Conservation (phyloP, 169 alveolate genomes). For the Plasmodium cynomolgi region DNA sequence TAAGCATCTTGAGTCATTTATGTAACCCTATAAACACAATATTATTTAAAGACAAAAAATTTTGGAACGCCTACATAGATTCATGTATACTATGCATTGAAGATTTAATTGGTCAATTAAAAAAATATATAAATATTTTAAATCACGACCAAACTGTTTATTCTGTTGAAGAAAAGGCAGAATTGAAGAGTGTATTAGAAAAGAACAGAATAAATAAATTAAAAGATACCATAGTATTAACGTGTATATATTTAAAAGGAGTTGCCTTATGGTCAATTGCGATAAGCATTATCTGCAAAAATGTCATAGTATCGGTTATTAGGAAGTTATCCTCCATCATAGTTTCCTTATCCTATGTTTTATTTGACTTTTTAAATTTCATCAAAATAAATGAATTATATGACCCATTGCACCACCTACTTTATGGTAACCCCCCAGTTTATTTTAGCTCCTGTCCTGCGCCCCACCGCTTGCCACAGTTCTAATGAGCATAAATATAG, state of each 20-base stretch:
- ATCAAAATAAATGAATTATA: slow-evolving; percentile 70
- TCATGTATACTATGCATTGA: slow-evolving; percentile 63
- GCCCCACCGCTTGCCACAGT: background rate
- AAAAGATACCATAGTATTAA: slow-evolving; percentile 61
- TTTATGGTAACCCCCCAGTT: slow-evolving; percentile 33
- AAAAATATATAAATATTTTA: slow-evolving; percentile 65
- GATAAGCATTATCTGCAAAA: slow-evolving; percentile 64
- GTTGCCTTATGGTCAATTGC: slow-evolving; percentile 71
- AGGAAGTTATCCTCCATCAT: slow-evolving; percentile 69
- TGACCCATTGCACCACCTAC: slow-evolving; percentile 70
- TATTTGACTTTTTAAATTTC: slow-evolving; percentile 68
- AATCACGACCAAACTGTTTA: slow-evolving; percentile 65
- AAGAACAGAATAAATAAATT: slow-evolving; percentile 51
- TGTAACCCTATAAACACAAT: slow-evolving; percentile 70
- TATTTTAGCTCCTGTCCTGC: background rate
- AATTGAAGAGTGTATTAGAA: slow-evolving; percentile 41
- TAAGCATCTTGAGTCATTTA: slow-evolving; percentile 60
- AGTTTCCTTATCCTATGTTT: slow-evolving; percentile 73
- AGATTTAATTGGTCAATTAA: slow-evolving; percentile 57
- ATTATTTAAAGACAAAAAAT: slow-evolving; percentile 59
- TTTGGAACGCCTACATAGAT: slow-evolving; percentile 65
- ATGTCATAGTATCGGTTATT: slow-evolving; percentile 68
- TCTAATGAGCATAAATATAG: slow-evolving; percentile 3
- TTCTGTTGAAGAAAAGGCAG: slow-evolving; percentile 71
- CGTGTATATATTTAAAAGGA: slow-evolving; percentile 67